Evolutionary conservation across 768 basidiomycete species (phyloP), one percentile per base, ranked within the genome.

Genomic region (Kwoniella heveanensis): DNA sequence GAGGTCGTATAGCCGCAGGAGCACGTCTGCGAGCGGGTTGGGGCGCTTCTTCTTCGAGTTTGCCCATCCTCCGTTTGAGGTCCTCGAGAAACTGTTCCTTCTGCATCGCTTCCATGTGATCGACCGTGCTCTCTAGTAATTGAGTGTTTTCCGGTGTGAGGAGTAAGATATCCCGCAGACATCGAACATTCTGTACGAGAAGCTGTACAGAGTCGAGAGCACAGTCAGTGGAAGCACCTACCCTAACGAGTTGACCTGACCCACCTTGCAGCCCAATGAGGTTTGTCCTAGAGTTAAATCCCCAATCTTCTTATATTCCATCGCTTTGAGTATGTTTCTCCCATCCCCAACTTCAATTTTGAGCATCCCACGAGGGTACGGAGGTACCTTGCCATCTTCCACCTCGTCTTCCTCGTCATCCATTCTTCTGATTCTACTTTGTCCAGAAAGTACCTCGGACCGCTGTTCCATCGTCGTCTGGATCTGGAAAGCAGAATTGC

Each of bases 331-430:
- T 2, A 80, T 83, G 1, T 82, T 84, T 15, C 81, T 77, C n/a
- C 94, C 94, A 76, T 97, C 94, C 56, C 86, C 88, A 54, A 96
- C 78, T 68, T 87, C 83, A 27, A 96, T 83, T 48, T 81, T 84
- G 60, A 96, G 82, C 87, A 91, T 92, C 29, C 87, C 85, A 56
- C 91, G 81, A 2, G 91, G 87, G 78, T 92, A 97, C 60, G 84
- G 87, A 2, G 91, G 92, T 55, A 92, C 84, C 0, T 88, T 88
- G 0, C 88, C 90, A 76, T 88, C 88, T 10, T 86, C 88, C 57
- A 85, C 85, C 1, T 85, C 81, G 19, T 71, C 81, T 60, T 65
- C 64, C 2, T 70, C 72, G 48, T 74, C 72, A 32, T 68, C 73
- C 66, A 79, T 73, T 25, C 75, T 32, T 29, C 77, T 36, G 29